Evolutionary conservation across 768 basidiomycete species (phyloP).

Genomic region (Termitomyces sp.): DNA sequence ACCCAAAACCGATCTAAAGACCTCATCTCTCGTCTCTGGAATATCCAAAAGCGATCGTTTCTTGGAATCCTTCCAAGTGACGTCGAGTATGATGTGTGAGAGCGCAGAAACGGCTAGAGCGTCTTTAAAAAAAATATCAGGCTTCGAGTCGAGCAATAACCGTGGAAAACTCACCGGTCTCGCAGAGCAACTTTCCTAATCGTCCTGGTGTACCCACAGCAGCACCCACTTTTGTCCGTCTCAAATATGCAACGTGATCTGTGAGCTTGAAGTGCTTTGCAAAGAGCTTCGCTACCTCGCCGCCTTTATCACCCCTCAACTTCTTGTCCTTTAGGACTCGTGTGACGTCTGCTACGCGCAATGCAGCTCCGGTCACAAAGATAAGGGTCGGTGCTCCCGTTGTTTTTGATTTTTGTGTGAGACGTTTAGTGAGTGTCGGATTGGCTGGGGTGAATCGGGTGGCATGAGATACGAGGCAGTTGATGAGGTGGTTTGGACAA

Average conservation of each 20-base stretch:
- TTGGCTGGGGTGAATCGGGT: slow-evolving; percentile 37
- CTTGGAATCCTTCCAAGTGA: slow-evolving; percentile 70
- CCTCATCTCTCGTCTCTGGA: slow-evolving; percentile 76
- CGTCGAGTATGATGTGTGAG: slow-evolving; percentile 80
- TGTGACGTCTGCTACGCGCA: slow-evolving; percentile 87
- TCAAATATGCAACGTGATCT: slow-evolving; percentile 81
- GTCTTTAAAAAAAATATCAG: slow-evolving; percentile 36
- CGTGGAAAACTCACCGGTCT: slow-evolving; percentile 44
- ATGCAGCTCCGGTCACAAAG: slow-evolving; percentile 81
- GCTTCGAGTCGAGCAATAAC: background rate
- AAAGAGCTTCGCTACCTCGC: slow-evolving; percentile 92
- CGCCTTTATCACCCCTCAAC: slow-evolving; percentile 75
- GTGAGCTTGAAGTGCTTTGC: slow-evolving; percentile 91
- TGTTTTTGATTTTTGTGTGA: slow-evolving; percentile 70
- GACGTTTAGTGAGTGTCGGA: slow-evolving; percentile 60
- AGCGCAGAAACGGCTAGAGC: slow-evolving; percentile 67
- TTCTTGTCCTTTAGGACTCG: slow-evolving; percentile 64
- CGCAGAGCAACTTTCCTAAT: slow-evolving; percentile 77
- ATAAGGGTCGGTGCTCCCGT: slow-evolving; percentile 85
- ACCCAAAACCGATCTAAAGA: slow-evolving; percentile 71
- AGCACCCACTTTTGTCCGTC: slow-evolving; percentile 78
- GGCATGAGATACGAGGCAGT: background rate
- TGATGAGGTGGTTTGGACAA: slow-evolving; percentile 10
- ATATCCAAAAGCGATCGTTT: slow-evolving; percentile 72
- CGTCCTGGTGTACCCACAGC: slow-evolving; percentile 93